Evolutionary conservation across 768 basidiomycete species (phyloP).

Genomic region (Cystofilobasidium bisporidii): DNA sequence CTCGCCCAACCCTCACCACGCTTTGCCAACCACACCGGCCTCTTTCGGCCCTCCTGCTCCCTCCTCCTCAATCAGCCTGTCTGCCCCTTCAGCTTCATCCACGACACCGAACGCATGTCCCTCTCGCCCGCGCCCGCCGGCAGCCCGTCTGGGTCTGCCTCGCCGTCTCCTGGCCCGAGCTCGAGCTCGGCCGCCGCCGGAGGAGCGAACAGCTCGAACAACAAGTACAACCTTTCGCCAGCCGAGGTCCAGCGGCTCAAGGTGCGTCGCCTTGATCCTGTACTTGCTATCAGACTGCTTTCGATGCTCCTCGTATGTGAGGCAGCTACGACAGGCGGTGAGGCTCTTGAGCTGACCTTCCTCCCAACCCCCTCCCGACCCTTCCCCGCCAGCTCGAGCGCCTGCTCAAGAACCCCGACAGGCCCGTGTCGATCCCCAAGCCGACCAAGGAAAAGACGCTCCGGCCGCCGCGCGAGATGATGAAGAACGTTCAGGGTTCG

Average conservation of each 20-base stretch:
- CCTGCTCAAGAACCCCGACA: conserved; percentile 79
- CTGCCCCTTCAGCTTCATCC: no score
- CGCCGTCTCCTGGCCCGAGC: conserved; percentile 10
- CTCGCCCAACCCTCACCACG: no score
- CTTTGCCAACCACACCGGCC: not conserved
- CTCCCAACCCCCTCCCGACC: not conserved
- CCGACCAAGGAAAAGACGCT: conserved; percentile 73
- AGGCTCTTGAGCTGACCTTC: no score
- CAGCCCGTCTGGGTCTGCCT: conserved; percentile 8
- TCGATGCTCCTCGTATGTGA: not conserved
- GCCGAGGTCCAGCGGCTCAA: conserved; percentile 26
- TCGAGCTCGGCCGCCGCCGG: not conserved
- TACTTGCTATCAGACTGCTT: not conserved
- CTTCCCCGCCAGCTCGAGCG: conserved; percentile 60
- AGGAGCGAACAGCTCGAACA: not conserved
- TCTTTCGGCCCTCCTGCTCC: not conserved
- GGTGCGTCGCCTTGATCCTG: not conserved
- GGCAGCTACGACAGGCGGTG: no score
- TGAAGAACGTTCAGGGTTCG: conserved; percentile 98
- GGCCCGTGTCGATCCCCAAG: conserved; percentile 67
- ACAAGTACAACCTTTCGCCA: conserved; percentile 20
- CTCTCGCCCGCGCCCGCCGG: not conserved
- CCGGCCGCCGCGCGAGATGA: conserved; percentile 65
- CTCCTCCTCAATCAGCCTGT: not conserved
- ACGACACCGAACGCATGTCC: no score